Conservation (phyloP, 148 eudicot genomes). For the Linanthus parryae region DNA sequence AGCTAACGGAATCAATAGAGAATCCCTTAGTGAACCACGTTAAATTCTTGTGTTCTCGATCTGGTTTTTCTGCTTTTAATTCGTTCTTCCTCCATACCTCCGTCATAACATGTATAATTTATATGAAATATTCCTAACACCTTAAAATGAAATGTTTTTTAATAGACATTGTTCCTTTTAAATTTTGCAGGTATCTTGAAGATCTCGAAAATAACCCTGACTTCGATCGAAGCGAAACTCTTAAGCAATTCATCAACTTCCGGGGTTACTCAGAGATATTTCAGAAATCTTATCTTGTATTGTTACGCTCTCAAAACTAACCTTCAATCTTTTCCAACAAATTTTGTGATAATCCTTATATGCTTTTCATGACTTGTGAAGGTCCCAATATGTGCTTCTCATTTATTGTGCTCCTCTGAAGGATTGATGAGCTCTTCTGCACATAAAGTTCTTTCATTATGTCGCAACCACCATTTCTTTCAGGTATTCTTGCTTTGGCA, state of each 20-base stretch:
- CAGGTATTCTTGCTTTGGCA: constrained; percentile 43
- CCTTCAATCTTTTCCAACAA: not conserved
- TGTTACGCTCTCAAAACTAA: not conserved
- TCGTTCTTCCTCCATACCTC: no score
- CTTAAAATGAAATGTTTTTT: no score
- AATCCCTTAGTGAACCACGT: no score
- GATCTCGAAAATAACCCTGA: constrained; percentile 71
- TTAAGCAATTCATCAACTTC: constrained; percentile 63
- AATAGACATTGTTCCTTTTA: no score
- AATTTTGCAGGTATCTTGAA: constrained; percentile 63
- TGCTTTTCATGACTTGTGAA: no score
- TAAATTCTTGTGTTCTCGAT: not conserved
- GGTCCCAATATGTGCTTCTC: constrained; percentile 91
- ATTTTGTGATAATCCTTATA: not conserved
- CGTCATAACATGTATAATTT: no score
- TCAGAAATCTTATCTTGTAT: constrained; percentile 84
- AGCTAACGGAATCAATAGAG: no score
- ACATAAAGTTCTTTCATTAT: constrained; percentile 72
- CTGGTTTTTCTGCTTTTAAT: not conserved
- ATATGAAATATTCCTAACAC: no score
- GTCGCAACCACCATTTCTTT: constrained; percentile 88
- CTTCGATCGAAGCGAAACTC: constrained; percentile 59
- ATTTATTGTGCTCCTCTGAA: constrained; percentile 90
- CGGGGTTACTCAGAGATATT: constrained; percentile 84
- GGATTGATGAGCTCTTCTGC: constrained; percentile 81